Evolutionary conservation across 805 yeast species (phyloP), one percentile per base, ranked within the genome.

Genomic region (Saturnispora hagleri): DNA sequence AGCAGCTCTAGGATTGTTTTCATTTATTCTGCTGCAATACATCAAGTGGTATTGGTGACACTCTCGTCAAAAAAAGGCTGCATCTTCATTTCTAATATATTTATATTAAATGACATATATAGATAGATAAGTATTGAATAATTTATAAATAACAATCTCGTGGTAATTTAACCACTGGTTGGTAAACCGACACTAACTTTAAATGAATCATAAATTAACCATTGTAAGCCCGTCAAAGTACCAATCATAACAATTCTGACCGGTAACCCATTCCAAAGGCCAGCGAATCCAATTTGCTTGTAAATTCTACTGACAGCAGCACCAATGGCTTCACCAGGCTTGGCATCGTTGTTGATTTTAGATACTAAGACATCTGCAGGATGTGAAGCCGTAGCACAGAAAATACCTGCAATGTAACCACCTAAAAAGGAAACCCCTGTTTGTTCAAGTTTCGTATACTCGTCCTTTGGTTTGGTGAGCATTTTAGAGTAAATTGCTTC

Each of bases 341-440:
- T 70, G 62, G 79, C 81, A 61, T 81, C 89, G 54, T 84, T 76
- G 67, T 88, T 90, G 62, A 93, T 81, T 76, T 89, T 87, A 47
- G 96, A 86, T 26, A 91, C 98, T 96, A 93, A 84, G 34, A 91
- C 97, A 69, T 91, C 99, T n/a, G 98, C 98, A 20, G 99, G 99
- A 69, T 93, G 97, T 27, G 97, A 90, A 17, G 90, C 93, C 49
- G 86, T 73, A 7, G 99, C 98, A 75, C 97, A 91, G 73, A 90
- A 80, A 51, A 93, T 83, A 82, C 98, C 99, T 10, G 98, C 99
- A 65, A 91, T 79, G 73, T 91, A 91, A 67, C 99, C 98, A 69
- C 96, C 97, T 46, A 82, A 73, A 73, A 91, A 93, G 24, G 96
- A 88, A 41, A 93, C 96, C 48, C 97, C 95, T 22, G 97, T 91